These are phyloP conservation scores for Syncephalastrum racemosum DNA, from an alignment of 371 early-diverging fungal species.

Conservation along the genomic window DNA sequence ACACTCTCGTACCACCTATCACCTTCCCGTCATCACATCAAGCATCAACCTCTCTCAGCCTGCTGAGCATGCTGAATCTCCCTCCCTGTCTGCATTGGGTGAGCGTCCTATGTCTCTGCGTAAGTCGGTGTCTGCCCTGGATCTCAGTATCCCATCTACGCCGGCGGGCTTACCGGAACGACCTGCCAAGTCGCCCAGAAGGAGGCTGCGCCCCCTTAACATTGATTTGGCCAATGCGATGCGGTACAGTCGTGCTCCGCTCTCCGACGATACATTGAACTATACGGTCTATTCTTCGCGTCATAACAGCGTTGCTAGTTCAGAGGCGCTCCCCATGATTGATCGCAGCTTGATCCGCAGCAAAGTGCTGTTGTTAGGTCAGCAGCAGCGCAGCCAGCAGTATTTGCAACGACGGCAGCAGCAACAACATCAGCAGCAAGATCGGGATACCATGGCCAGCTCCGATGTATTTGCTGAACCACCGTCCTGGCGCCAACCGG, in stretches of 20 bases:
- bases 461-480: too few species aligned
- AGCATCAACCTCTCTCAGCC: slow-evolving; percentile 6
- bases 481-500: too few species aligned
- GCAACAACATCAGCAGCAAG: too few species aligned
- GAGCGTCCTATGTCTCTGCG: slow-evolving; percentile 1
- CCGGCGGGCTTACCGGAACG: slow-evolving; percentile 1
- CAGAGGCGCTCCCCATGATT: slow-evolving; percentile 12
- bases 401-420: too few species aligned
- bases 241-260: background rate
- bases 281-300: background rate
- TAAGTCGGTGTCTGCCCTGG: slow-evolving; percentile 4
- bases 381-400: too few species aligned
- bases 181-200: slow-evolving; percentile 5
- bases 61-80: slow-evolving; percentile 2
- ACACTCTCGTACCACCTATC: too few species aligned
- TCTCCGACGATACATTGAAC: slow-evolving; percentile 3
- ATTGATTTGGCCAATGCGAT: slow-evolving; percentile 3
- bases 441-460: too few species aligned
- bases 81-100: slow-evolving; percentile 14
- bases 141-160: slow-evolving; percentile 3
- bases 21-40: background rate
- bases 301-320: slow-evolving; percentile 8
- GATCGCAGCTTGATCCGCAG: slow-evolving; percentile 6
- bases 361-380: background rate
- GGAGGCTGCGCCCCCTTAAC: slow-evolving; percentile 7